Base-by-base conservation (phyloP, 2,329 filamentous ascomycete genomes). In the Ascochyta fabae region DNA sequence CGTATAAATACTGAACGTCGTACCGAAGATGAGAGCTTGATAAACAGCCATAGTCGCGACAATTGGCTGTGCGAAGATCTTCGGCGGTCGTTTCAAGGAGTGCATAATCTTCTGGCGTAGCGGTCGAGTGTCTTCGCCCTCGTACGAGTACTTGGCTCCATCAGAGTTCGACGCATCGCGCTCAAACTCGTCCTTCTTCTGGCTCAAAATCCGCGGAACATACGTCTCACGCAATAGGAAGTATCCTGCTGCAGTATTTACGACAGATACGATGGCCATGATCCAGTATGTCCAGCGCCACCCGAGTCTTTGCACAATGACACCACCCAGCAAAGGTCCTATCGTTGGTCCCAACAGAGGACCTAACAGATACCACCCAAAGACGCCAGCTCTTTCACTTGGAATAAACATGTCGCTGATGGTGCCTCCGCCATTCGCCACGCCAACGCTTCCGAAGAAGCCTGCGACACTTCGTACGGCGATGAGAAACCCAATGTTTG, bases 391-490 rank as follows among this genome's bases (percentile, higher is more conserved):
- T 56, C 81, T 67, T 54, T 81, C 72, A 23, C 66, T 73, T 0
- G 79, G 77, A 23, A 73, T 61, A 51, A 82, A 83, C 80, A 83
- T 83, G 48, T 83, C 81, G 43, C 70, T 75, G n/a, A 83, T 80
- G 0, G 78, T 82, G 1, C 81, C 80, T 6, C 81, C 81, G 1
- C 82, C 81, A 64, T 81, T 82, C 0, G 80, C 79, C 42, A 82
- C 78, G 0, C 79, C 79, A 0, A 83, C 77, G 58, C 76, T 79
- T 1, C 81, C 81, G 61, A 82, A 83, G 67, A 83, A 82, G 4
- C 80, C 81, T 2, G 77, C 65, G 4, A 83, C 53, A 3, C 78
- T 79, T 34, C 81, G 71, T 38, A 81, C 70, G 1, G 72, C 73
- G 35, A 83, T 78, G 13, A 83, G 66, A 59, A 65, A 75, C 0